Evolutionary conservation across 768 basidiomycete species (phyloP).

Genomic region (Tricholoma saponaceum): DNA sequence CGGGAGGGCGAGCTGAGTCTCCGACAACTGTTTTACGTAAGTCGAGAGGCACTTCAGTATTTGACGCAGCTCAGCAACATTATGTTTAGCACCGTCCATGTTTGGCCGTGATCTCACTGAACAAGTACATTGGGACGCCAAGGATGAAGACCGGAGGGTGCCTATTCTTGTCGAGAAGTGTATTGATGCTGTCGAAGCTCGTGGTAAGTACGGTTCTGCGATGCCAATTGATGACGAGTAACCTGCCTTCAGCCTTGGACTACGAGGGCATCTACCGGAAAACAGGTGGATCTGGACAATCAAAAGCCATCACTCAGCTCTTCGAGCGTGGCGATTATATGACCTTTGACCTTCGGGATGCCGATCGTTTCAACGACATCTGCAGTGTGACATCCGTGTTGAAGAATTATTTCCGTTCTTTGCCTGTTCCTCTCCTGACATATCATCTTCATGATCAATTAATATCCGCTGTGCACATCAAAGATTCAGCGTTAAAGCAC

Average conservation of each 20-base stretch:
- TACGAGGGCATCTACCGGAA: slow-evolving; percentile 99
- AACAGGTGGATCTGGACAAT: slow-evolving; percentile 88
- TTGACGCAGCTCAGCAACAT: slow-evolving; percentile 11
- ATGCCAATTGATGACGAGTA: not conserved
- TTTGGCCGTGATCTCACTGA: slow-evolving; percentile 88
- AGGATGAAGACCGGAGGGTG: slow-evolving; percentile 56
- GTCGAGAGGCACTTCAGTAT: slow-evolving; percentile 16
- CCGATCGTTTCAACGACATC: slow-evolving; percentile 93
- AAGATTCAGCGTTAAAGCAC: slow-evolving; percentile 58
- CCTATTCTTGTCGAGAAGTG: slow-evolving; percentile 95
- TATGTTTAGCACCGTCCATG: slow-evolving; percentile 70
- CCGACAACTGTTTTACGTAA: slow-evolving; percentile 34
- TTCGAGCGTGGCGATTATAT: slow-evolving; percentile 92
- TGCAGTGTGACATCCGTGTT: slow-evolving; percentile 95
- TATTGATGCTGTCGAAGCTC: slow-evolving; percentile 85
- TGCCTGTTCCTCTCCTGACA: slow-evolving; percentile 89
- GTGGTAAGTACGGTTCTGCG: slow-evolving; percentile 48
- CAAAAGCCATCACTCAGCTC: slow-evolving; percentile 88
- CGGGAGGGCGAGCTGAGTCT: slow-evolving; percentile 27
- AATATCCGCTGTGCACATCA: slow-evolving; percentile 67
- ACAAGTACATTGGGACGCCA: slow-evolving; percentile 70
- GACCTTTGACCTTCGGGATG: slow-evolving; percentile 84
- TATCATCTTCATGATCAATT: slow-evolving; percentile 90
- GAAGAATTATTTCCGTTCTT: slow-evolving; percentile 92
- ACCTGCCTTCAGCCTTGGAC: slow-evolving; percentile 61